Evolutionary conservation across 768 basidiomycete genomes (phyloP).

Genomic region (Lentinus brumalis): DNA sequence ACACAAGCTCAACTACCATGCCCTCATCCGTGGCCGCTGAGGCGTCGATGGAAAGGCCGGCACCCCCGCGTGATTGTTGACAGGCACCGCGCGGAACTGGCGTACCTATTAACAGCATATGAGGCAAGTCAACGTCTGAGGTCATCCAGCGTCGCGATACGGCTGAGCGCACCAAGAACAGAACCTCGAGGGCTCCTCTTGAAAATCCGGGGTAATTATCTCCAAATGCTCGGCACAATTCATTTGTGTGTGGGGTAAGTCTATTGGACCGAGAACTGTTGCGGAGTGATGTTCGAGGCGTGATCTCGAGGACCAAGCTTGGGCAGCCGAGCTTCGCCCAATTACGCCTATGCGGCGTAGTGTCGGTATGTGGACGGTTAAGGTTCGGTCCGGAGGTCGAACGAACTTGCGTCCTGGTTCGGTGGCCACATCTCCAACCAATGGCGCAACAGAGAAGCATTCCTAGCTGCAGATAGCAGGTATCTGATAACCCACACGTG

Average conservation of each 20-base stretch:
- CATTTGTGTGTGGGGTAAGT: conserved; percentile 25
- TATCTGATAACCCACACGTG: conserved; percentile 5
- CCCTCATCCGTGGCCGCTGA: background rate
- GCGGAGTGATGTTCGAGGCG: conserved; percentile 10
- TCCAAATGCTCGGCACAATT: conserved; percentile 33
- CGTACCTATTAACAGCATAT: conserved; percentile 14
- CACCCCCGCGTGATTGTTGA: conserved; percentile 17
- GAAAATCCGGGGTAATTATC: conserved; percentile 28
- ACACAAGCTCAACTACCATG: background rate
- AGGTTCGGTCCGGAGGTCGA: conserved; percentile 26
- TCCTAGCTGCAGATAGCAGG: background rate
- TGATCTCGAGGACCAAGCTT: conserved; percentile 3
- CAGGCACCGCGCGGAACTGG: conserved; percentile 4
- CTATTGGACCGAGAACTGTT: conserved; percentile 6
- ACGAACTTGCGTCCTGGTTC: conserved; percentile 3
- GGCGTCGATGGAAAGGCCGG: conserved; percentile 7
- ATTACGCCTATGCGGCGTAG: conserved; percentile 25
- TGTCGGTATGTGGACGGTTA: conserved; percentile 29
- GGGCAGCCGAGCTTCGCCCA: conserved; percentile 19
- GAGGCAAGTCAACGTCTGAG: conserved; percentile 9
- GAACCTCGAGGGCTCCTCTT: conserved; percentile 4
- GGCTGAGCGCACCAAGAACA: conserved; percentile 8
- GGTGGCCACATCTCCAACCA: background rate
- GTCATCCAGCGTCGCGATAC: conserved; percentile 9
- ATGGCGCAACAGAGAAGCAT: conserved; percentile 6